Evolutionary conservation across 306 rosid genomes (phyloP), one percentile per base, ranked within the genome.

Genomic region (Cicer chorassanicum): DNA sequence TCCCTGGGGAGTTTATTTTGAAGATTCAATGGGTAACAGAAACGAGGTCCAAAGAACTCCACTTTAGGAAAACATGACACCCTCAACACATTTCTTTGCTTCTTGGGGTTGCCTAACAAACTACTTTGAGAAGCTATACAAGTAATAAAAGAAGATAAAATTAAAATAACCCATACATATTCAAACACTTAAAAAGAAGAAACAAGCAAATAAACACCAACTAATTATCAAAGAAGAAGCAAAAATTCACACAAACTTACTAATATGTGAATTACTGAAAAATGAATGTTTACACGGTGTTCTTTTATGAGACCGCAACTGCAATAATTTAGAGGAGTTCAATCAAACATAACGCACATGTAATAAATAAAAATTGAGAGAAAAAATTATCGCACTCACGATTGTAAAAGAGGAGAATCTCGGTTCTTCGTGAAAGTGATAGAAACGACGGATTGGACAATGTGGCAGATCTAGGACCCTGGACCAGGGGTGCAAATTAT

Each of bases 51-150:
- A 51, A 43, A 68, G 39, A 82, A 39, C 49, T 76, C 82, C 73
- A 73, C 59, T 42, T 49, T 80, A 53, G 82, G 60, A 80, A 73
- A 73, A 24, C 34, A 16, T 11, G 44, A 76, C 36, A 53, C 49
- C 89, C 78, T 6, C 0, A 72, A 9, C n/a, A 64, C 57, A 68
- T 72, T 72, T 74, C 18, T 55, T 59, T 65, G 66, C 68, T 84
- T 81, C 65, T 74, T 74, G 29, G 80, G 78, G 48, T 86, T 72
- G 68, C 78, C 80, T 7, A 65, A 65, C 73, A 78, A 73, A 68
- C 82, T 59, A 66, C 62, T 65, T 38, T 12, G 71, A 76, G 82
- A 80, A 85, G 83, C 98, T 93, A 80, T 8, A 68, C 48, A 38
- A 40, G 61, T 53, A 75, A 75, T 53, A 75, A 75, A 57, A 39